Evolutionary conservation across 179 eudicot species (phyloP), one percentile per base, ranked within the genome.

Genomic region (Monotropa hypopitys): DNA sequence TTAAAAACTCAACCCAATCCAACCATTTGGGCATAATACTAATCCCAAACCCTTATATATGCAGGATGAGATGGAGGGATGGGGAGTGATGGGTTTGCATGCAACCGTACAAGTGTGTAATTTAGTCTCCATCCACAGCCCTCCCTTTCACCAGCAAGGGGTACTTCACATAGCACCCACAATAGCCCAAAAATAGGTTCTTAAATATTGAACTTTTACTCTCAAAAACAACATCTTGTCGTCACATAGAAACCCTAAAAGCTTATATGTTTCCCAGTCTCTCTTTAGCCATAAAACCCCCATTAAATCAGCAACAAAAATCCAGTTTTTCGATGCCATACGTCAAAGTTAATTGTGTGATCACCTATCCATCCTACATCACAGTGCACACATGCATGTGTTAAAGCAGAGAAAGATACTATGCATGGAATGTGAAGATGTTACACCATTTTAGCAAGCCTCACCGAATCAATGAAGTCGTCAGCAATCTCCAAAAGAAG

Each of bases 401-500:
- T 30, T 49, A 42, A 62, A 42, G 20, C 63, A 63, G 30, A 63
- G 56, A 28, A 56, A 77, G 28, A 20, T 12, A 13, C 30, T 9
- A 28, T 13, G 65, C 20, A 9, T 10, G 65, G 46, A 32, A 35
- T 35, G 10, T 46, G 7, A 23, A 56, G 28, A 16, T 11, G 20
- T 10, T 35, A 20, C 0, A 47, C 4, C 0, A 11, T 26, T 28
- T 61, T 40, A 63, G 51, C 68, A 81, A 80, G 83, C 84, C 97
- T 90, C 78, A 94, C 98, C n/a, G 98, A 89, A 78, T 94, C 97
- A 84, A 92, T 90, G 79, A 94, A 94, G 79, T 94, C 92, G 84
- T 92, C 98, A 46, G 97, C 97, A 72, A 92, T 73, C 79, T 90
- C 91, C 82, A 94, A 78, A 45, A 94, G 89, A 70, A 92, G 86